Base-by-base conservation (phyloP, 176 grass and related monocot genomes). In the Areca catechu region DNA sequence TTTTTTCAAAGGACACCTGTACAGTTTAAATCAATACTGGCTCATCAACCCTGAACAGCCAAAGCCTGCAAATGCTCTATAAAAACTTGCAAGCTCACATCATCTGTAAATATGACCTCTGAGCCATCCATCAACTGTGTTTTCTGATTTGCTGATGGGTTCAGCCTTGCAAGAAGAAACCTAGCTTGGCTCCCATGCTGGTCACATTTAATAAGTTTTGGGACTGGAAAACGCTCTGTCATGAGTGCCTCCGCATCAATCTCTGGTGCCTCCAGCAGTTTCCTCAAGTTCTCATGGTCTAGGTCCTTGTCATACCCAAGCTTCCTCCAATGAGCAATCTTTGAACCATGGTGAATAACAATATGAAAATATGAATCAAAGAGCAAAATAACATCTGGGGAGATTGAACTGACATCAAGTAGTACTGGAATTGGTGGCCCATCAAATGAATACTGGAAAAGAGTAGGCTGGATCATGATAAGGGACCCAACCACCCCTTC, bases 311-410 rank as follows among this genome's bases (percentile, higher is more conserved):
- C 81, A 74, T 92, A 98, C 12, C 93, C 93, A 60, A 82, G 25
- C 49, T 98, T 98, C 62, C 76, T 92, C 93, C 93, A 92, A n/a
- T 98, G 87, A 55, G 93, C 87, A 80, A 98, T 89, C 70, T 98
- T 98, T 54, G 87, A 98, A 24, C 93, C 93, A 77, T 89, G 89
- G 49, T 98, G 93, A 72, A 98, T 89, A 30, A 85, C 87, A 22
- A 98, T 82, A 69, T 92, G 72, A 52, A 92, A 98, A 71, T 92
- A 98, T 25, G 87, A 98, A 72, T 98, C 93, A 69, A 92, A 92
- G 48, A 98, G 81, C 56, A 98, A 84, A 83, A 98, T 98, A 25
- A 98, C 87, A 76, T 98, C 93, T 7, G 93, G 81, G 56, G 76
- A 91, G 66, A 98, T 72, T 24, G 93, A 98, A 47, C 83, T 98